These are phyloP conservation scores for Fusarium albidum DNA, from an alignment of 2,329 filamentous ascomycete species.

Conservation along the genomic window DNA sequence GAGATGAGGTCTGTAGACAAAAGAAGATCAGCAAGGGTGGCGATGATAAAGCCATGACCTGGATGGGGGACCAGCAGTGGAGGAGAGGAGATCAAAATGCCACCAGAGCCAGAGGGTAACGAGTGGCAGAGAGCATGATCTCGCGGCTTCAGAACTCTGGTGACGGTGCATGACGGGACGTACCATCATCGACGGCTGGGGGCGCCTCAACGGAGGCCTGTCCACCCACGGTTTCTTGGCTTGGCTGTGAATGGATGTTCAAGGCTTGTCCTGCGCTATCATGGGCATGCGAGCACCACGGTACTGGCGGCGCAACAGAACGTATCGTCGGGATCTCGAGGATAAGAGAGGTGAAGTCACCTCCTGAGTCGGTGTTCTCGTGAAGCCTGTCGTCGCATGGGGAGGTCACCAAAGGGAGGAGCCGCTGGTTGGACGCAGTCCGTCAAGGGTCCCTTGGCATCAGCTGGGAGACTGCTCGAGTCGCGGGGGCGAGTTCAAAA, in stretches of 20 bases:
- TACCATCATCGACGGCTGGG: conserved; percentile 59
- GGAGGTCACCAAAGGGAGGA: conserved; percentile 37
- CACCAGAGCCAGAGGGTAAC: neutral
- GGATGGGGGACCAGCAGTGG: conserved; percentile 1
- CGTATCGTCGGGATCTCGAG: conserved; percentile 32
- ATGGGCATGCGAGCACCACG: conserved; percentile 41
- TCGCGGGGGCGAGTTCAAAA: conserved; percentile 11
- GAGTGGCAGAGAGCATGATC: conserved; percentile 1
- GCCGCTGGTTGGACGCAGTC: conserved; percentile 36
- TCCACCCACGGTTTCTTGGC: conserved; percentile 41
- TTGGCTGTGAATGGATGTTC: conserved; percentile 37
- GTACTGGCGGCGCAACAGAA: conserved; percentile 33
- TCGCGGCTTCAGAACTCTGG: conserved; percentile 3
- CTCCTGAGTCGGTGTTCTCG: conserved; percentile 44
- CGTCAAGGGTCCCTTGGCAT: conserved; percentile 37
- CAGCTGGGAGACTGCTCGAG: conserved; percentile 20
- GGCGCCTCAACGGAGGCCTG: conserved; percentile 48
- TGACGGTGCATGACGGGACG: conserved; percentile 42
- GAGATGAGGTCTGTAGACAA: conserved; percentile 62
- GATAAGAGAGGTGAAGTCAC: conserved; percentile 41
- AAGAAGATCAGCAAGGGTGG: conserved; percentile 36
- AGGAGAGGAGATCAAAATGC: conserved; percentile 8
- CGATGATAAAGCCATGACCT: conserved; percentile 16
- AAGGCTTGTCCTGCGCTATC: conserved; percentile 37
- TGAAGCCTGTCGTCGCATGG: conserved; percentile 47